Percentiles rank a stretch among this genome's conserved stretches.
Conservation (phyloP, 2,329 filamentous ascomycete genomes). For the Lasiodiplodia sp. region DNA sequence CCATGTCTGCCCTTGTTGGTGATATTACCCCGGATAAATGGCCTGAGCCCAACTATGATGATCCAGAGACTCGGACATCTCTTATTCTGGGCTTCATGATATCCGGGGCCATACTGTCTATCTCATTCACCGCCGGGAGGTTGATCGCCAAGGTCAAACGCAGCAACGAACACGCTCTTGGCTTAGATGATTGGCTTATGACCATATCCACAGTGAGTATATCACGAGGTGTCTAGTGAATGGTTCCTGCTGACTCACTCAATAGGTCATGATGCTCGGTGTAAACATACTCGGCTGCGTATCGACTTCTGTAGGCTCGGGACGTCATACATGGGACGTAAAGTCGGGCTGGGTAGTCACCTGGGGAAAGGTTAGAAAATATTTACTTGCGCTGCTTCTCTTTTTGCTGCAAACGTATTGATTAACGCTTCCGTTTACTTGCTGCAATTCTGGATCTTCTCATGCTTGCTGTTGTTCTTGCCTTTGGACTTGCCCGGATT, state of each 20-base stretch:
- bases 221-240: background rate
- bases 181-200: slow-evolving; percentile 41
- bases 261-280: slow-evolving; percentile 33
- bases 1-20: slow-evolving; percentile 27
- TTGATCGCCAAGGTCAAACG: slow-evolving; percentile 38
- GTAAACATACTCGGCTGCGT: slow-evolving; percentile 40
- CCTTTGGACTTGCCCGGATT: slow-evolving; percentile 32
- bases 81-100: slow-evolving; percentile 38
- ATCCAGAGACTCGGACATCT: slow-evolving; percentile 37
- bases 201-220: slow-evolving; percentile 36
- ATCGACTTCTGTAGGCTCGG: slow-evolving; percentile 40
- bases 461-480: background rate
- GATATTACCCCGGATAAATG: slow-evolving; percentile 31
- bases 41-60: slow-evolving; percentile 41
- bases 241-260: background rate
- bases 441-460: background rate
- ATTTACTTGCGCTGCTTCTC: background rate
- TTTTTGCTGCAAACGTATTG: background rate
- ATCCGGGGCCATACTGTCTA: slow-evolving; percentile 35
- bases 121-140: slow-evolving; percentile 23
- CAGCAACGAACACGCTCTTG: slow-evolving; percentile 37
- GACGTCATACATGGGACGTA: slow-evolving; percentile 40
- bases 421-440: slow-evolving; percentile 14
- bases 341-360: background rate
- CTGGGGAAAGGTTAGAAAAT: slow-evolving; percentile 27